Conservation (phyloP, 345 rosid species). For the Euphorbia peplus region DNA sequence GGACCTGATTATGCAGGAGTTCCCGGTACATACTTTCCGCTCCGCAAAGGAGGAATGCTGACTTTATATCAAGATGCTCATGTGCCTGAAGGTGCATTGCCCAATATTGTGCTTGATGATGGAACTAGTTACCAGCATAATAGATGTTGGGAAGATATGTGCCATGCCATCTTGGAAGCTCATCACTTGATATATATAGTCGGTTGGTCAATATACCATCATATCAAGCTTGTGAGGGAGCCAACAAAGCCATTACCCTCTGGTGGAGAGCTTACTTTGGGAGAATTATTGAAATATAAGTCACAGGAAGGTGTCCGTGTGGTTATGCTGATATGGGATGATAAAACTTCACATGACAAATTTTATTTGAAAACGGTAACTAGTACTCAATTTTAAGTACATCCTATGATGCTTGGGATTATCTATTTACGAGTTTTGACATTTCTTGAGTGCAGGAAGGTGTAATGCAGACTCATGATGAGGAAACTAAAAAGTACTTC, state of each 20-base stretch:
- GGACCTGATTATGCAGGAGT: conserved; percentile 58
- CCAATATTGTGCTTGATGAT: conserved; percentile 54
- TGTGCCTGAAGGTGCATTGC: conserved; percentile 41
- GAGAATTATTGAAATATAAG: conserved; percentile 62
- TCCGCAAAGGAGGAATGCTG: conserved; percentile 50
- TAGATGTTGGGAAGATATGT: conserved; percentile 72
- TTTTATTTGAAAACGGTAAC: conserved; percentile 52
- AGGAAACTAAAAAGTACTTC: conserved; percentile 63
- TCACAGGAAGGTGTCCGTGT: conserved; percentile 75
- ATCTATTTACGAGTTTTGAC: background rate
- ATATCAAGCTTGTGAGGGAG: conserved; percentile 57
- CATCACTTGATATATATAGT: conserved; percentile 53
- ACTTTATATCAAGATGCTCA: conserved; percentile 81
- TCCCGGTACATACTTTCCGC: conserved; percentile 58
- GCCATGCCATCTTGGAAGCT: conserved; percentile 66
- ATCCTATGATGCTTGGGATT: background rate
- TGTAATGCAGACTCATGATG: conserved; percentile 79
- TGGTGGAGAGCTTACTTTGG: conserved; percentile 54
- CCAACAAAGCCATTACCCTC: conserved; percentile 50
- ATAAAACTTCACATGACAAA: conserved; percentile 71
- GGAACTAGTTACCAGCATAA: conserved; percentile 49
- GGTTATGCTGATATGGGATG: conserved; percentile 62
- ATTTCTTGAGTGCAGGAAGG: conserved; percentile 46
- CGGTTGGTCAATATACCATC: conserved; percentile 70
- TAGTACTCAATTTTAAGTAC: background rate